Evolutionary conservation across 2,329 filamentous ascomycete species (phyloP).

Genomic region (Curvularia spicifera): DNA sequence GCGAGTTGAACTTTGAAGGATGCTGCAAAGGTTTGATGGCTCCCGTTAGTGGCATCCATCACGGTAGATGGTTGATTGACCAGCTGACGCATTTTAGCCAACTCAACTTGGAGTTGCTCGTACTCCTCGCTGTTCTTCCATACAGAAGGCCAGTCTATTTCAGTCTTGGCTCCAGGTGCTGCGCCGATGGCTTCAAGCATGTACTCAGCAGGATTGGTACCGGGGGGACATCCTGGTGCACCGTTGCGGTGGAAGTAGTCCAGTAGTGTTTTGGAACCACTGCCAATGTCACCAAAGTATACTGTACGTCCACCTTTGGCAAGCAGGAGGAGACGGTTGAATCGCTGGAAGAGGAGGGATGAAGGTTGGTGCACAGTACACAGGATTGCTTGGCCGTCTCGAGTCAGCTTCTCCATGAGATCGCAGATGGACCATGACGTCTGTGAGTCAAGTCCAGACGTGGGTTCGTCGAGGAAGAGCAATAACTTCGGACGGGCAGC

Average conservation of each 20-base stretch:
- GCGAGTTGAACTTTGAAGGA: conserved; percentile 45
- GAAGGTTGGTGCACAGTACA: conserved; percentile 96
- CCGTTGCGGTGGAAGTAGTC: conserved; percentile 77
- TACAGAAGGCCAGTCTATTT: conserved; percentile 51
- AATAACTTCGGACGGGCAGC: conserved; percentile 37
- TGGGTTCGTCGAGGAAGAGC: conserved; percentile 71
- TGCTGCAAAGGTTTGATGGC: conserved; percentile 53
- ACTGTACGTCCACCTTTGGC: conserved; percentile 74
- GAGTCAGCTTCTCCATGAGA: conserved; percentile 82
- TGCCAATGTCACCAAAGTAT: conserved; percentile 79
- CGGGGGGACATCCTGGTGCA: conserved; percentile 64
- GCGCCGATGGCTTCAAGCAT: conserved; percentile 64
- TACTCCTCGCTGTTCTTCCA: conserved; percentile 45
- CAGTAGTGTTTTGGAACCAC: conserved; percentile 68
- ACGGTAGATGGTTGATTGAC: conserved; percentile 36
- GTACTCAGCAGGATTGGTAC: conserved; percentile 78
- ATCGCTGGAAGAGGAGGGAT: conserved; percentile 86
- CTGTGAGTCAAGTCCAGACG: conserved; percentile 78
- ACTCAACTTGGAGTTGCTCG: conserved; percentile 43
- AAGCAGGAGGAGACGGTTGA: conserved; percentile 78
- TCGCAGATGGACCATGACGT: conserved; percentile 88
- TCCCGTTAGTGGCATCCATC: conserved; percentile 54
- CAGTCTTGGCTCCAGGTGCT: conserved; percentile 33
- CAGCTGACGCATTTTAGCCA: conserved; percentile 50
- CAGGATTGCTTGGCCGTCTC: conserved; percentile 78